Base-by-base conservation (phyloP, 1,139 yeast genomes). In the Scheffersomyces cryptocercus region DNA sequence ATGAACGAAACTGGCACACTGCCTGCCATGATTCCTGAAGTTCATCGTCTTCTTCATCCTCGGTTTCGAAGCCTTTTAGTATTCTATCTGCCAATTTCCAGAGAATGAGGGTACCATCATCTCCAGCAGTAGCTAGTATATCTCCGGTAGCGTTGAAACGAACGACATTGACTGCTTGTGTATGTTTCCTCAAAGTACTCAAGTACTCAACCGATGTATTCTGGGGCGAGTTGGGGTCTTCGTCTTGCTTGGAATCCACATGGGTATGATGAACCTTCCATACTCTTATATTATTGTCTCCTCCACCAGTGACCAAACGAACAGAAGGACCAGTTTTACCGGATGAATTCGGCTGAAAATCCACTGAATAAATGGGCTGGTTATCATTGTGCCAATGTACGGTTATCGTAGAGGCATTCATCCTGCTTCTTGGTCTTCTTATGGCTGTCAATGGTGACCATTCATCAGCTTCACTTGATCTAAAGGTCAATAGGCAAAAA, bases 141-240 rank as follows among this genome's bases (percentile, higher is more conserved):
- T 76, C 73, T 0, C 95, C 95, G 3, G 62, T 65, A 1, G 85
- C 83, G 58, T 84, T 83, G 61, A 90, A 93, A 42, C 97, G 72
- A 5, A 89, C 97, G 29, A 82, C 90, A 61, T 93, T 93, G 14
- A 93, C 97, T 0, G 99, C 97, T 62, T 90, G 97, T 2, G 95
- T 87, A 61, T 95, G 99, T 54, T 90, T 90, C 3, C 84, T 65
- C 39, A 95, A 72, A 0, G 97, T 88, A 15, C 95, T 79, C 30
- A 90, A 68, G 67, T 81, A 88, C 43, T 83, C 84, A 26, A 85
- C 77, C 0, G 75, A 57, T n/a, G 50, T 38, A 6, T 31, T 31
- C 20, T 31, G 35, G 3, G 37, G 41, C 28, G 38, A 37, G 16
- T 13, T 15, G 35, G 15, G 28, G 28, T 31, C 9, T 13, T 13